Evolutionary conservation across 352 stramenopile genomes (phyloP), one percentile per base, ranked within the genome.

Genomic region (Phytophthora pseudosyringae): DNA sequence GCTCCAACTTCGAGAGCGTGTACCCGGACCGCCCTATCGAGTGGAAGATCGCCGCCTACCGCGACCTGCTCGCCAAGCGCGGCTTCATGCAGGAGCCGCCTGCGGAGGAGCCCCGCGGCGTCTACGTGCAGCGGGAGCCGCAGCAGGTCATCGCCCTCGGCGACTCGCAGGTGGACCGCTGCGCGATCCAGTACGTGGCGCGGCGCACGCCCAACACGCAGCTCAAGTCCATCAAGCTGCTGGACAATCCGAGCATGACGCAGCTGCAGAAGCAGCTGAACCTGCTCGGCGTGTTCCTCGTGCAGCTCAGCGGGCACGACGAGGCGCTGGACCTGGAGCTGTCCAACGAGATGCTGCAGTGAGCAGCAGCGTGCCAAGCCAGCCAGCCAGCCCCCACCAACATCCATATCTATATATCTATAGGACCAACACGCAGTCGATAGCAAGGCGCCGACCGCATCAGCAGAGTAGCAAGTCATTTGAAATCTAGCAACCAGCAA

Each of bases 11-110:
- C 38, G 83, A 93, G 60, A 60, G 48, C 11, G 38, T 73, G 41
- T 90, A 79, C 67, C 86, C 86, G 2, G 64, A 82, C 36, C 64
- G 78, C 6, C 81, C 84, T 5, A 78, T 90, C 31, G 81, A 94
- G 62, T 94, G 86, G 86, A 94, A 94, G 60, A 88, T 92, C 26
- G 81, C 83, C 1, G 79, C 74, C 18, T 94, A 88, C 57, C 78
- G 75, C 5, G 78, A 89, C 35, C 52, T 93, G 12, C 46, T 94
- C 6, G 64, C 67, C 15, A 79, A 79, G 40, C 65, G 41, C 13
- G 70, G 60, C 28, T 67, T 69, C 4, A 38, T 60, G 28, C 67
- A 73, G n/a, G 35, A 67, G 15, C 40, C 55, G 5, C 54, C 57
- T 5, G 47, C 74, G 12, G 63, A 73, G 12, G 63, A 73, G 35